These are phyloP conservation scores for Phytophthora tubulina DNA, from an alignment of 352 stramenopile species.

Conservation along the genomic window DNA sequence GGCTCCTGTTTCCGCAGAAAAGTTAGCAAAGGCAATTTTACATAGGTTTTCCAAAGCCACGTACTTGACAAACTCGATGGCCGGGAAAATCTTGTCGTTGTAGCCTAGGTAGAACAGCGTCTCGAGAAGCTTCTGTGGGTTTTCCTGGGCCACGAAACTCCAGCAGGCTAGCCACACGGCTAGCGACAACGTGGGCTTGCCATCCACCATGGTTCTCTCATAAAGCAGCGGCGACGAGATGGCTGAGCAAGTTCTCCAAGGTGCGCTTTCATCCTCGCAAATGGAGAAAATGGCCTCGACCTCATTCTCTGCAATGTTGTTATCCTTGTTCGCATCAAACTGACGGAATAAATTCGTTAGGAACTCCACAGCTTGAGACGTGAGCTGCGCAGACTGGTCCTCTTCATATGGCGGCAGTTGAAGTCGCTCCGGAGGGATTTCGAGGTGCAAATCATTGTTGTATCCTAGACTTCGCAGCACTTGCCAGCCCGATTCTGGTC, in stretches of 20 bases:
- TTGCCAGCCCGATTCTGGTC: slow-evolving; percentile 91
- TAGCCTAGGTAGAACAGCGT: slow-evolving; percentile 88
- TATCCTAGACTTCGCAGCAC: slow-evolving; percentile 85
- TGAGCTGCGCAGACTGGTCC: slow-evolving; percentile 84
- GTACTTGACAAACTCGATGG: slow-evolving; percentile 75
- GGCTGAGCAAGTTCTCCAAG: slow-evolving; percentile 75
- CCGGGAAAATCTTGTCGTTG: slow-evolving; percentile 73
- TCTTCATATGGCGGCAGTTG: slow-evolving; percentile 64
- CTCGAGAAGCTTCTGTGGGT: slow-evolving; percentile 77
- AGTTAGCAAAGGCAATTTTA: slow-evolving; percentile 1
- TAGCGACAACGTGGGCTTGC: slow-evolving; percentile 61
- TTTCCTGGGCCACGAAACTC: slow-evolving; percentile 80
- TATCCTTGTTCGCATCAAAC: slow-evolving; percentile 88
- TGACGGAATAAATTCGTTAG: slow-evolving; percentile 80
- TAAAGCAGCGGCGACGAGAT: slow-evolving; percentile 68
- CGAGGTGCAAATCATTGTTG: slow-evolving; percentile 82
- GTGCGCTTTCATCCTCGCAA: slow-evolving; percentile 71
- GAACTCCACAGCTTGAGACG: slow-evolving; percentile 71
- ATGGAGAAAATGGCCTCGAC: slow-evolving; percentile 88
- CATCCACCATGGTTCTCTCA: slow-evolving; percentile 62
- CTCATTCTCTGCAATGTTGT: slow-evolving; percentile 72
- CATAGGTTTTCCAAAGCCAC: slow-evolving; percentile 13
- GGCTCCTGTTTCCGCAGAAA: slow-evolving; percentile 47
- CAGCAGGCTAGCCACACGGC: slow-evolving; percentile 76
- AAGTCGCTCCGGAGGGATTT: slow-evolving; percentile 76